These are phyloP conservation scores for Camellia sinensis DNA, from an alignment of 148 eudicot species.

Conservation along the genomic window DNA sequence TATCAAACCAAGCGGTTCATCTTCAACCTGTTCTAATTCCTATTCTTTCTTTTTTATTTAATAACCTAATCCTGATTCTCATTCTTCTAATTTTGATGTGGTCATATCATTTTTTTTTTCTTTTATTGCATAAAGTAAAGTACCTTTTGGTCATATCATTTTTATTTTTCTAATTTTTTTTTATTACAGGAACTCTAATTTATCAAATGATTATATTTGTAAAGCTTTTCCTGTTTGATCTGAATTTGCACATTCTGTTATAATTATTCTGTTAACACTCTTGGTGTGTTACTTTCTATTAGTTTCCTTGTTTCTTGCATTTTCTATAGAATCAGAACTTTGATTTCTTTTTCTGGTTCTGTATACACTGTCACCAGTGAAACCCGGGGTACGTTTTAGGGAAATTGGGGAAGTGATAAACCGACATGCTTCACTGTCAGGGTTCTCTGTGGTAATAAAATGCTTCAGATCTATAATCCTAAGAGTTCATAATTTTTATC, in stretches of 20 bases:
- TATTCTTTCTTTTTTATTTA: not conserved
- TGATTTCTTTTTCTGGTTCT: not conserved
- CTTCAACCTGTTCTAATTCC: not conserved
- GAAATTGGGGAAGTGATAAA: constrained; percentile 90
- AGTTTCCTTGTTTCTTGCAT: not conserved
- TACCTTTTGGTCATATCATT: not conserved
- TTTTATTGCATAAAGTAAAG: not conserved
- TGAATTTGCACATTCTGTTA: not conserved
- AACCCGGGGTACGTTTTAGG: constrained; percentile 90
- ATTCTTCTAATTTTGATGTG: not conserved
- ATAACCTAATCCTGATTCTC: not conserved
- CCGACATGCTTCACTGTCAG: constrained; percentile 89
- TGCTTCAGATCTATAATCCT: not conserved
- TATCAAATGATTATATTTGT: too few relatives aligned
- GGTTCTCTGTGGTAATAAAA: constrained; percentile 77
- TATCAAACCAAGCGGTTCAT: not conserved
- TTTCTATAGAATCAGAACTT: not conserved
- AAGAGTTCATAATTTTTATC: not conserved
- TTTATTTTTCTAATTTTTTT: too few relatives aligned
- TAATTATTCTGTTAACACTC: not conserved
- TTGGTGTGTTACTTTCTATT: not conserved
- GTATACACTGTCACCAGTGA: constrained; percentile 41
- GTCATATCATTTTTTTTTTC: too few relatives aligned
- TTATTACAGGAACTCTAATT: too few relatives aligned
- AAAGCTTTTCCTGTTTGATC: not conserved